Conservation (phyloP, 2,329 filamentous ascomycete genomes). For the Ascocoryne sarcoides region DNA sequence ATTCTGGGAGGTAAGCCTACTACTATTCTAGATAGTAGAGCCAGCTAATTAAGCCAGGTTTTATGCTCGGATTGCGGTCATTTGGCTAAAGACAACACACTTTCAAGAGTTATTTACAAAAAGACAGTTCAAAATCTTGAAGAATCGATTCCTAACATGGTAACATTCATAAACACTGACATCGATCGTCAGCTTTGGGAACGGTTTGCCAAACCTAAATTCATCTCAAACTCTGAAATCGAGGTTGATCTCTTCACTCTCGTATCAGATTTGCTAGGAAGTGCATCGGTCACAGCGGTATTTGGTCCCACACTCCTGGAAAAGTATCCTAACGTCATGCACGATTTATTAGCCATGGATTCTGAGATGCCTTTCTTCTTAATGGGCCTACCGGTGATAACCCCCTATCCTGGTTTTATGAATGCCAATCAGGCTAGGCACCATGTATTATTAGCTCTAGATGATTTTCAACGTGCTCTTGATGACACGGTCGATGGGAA, state of each 20-base stretch:
- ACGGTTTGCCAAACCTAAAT: conserved; percentile 36
- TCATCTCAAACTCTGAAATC: conserved; percentile 36
- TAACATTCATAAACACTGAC: conserved; percentile 48
- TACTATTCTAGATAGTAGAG: conserved; percentile 13
- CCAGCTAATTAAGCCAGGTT: conserved; percentile 30
- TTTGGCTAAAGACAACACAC: conserved; percentile 37
- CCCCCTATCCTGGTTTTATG: conserved; percentile 42
- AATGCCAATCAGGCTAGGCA: conserved; percentile 38
- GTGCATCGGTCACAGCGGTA: conserved; percentile 39
- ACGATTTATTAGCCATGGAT: conserved; percentile 48
- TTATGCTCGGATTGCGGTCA: conserved; percentile 27
- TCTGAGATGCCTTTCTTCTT: conserved; percentile 43
- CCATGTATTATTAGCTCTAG: conserved; percentile 33
- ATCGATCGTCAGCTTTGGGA: conserved; percentile 59
- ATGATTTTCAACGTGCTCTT: conserved; percentile 35
- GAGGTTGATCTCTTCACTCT: conserved; percentile 44
- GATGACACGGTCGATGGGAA: conserved; percentile 33
- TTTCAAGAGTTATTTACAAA: conserved; percentile 34
- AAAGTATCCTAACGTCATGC: conserved; percentile 42
- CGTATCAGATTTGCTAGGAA: conserved; percentile 47
- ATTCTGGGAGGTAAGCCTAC: conserved; percentile 22
- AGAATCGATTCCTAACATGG: conserved; percentile 42
- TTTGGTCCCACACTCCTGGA: conserved; percentile 43
- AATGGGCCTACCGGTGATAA: conserved; percentile 45
- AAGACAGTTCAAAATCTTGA: conserved; percentile 33